Percentiles rank a stretch among this genome's conserved stretches.
phyloP scores from a whole-genome alignment of 768 basidiomycete species.

The Russula olivacea region DNA sequence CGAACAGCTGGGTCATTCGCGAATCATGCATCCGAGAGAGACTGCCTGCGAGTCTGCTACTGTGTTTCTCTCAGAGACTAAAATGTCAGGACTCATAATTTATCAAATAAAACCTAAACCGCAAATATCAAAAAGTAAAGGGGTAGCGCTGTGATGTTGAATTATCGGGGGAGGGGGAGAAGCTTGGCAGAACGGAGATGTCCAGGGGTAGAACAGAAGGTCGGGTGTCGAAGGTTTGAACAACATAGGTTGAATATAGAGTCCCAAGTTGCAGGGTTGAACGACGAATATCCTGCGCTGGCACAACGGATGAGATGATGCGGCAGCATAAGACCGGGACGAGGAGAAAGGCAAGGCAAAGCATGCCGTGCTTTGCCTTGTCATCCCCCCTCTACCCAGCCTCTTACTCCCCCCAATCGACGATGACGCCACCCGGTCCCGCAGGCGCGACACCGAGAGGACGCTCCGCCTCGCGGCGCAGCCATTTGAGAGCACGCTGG shows the following conservation, averaged over 20 bases:
- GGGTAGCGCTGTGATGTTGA: slow-evolving; percentile 13
- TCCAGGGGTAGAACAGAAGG: slow-evolving; percentile 2
- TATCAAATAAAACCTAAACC: neutral
- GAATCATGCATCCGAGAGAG: neutral
- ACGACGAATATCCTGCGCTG: neutral
- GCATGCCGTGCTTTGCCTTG: neutral
- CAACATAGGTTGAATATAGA: no score
- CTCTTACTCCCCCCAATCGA: slow-evolving; percentile 67
- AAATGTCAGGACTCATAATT: neutral
- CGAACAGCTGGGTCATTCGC: neutral
- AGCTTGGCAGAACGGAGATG: slow-evolving; percentile 2
- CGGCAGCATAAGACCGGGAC: neutral
- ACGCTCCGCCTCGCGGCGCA: slow-evolving; percentile 69
- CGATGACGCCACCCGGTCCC: slow-evolving; percentile 62
- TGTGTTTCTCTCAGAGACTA: slow-evolving; percentile 1
- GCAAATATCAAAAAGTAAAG: no score
- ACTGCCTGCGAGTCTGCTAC: slow-evolving; percentile 16
- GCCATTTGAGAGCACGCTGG: slow-evolving; percentile 75
- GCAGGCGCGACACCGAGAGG: slow-evolving; percentile 63
- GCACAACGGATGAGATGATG: neutral
- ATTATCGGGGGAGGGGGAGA: neutral
- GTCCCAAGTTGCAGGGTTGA: neutral
- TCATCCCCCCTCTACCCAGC: neutral
- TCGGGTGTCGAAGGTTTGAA: neutral
- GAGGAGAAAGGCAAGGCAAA: neutral